Conservation (phyloP, 2,329 filamentous ascomycete species). For the Trichoderma asperellum region DNA sequence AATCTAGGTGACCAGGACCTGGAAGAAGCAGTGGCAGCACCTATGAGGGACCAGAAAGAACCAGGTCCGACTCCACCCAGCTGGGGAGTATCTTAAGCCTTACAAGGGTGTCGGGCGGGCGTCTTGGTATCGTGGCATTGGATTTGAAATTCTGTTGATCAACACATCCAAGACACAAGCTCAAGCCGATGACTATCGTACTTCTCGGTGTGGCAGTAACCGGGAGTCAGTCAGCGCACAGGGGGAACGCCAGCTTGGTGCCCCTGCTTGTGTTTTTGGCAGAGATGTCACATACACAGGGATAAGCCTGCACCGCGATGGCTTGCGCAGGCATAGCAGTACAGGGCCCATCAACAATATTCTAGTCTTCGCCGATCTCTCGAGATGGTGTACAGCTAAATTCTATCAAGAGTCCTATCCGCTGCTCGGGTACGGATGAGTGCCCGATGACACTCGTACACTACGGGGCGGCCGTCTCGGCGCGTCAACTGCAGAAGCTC, state of each 20-base stretch:
- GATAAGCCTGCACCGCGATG: background rate
- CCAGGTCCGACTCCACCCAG: background rate
- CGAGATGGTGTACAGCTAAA: background rate
- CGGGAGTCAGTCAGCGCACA: constrained; percentile 2
- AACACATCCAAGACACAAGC: background rate
- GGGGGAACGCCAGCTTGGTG: constrained; percentile 1
- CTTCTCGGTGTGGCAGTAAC: background rate
- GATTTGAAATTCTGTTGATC: constrained; percentile 12
- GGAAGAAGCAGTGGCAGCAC: background rate
- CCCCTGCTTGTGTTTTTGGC: background rate
- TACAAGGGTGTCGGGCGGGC: constrained; percentile 22
- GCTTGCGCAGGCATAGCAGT: background rate
- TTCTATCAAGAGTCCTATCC: background rate
- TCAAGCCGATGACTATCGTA: background rate
- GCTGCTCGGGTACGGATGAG: background rate
- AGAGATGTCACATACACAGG: background rate
- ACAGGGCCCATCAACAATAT: background rate
- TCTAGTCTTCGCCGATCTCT: background rate
- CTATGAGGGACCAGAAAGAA: background rate
- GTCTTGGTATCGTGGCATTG: background rate
- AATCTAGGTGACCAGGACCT: background rate
- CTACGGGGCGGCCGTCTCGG: background rate
- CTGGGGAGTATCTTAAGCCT: background rate
- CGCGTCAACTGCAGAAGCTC: background rate
- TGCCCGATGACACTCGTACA: background rate